Percentiles rank a stretch among this genome's conserved stretches.
phyloP scores from a whole-genome alignment of 257 asterid species.

The Salvia splendens region DNA sequence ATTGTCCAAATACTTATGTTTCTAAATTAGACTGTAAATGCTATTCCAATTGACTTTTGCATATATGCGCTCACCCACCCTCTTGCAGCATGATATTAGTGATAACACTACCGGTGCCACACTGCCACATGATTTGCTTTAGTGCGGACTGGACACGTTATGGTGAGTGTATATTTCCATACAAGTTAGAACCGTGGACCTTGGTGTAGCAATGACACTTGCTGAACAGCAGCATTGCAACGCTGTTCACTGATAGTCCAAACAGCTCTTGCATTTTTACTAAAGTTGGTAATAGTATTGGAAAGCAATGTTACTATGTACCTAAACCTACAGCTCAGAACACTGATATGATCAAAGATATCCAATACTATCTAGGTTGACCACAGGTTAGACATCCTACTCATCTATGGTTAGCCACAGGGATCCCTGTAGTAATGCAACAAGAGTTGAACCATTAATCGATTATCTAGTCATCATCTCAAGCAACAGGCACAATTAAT shows the following conservation, averaged over 20 bases:
- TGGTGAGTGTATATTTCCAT: not conserved
- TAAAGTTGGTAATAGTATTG: no score
- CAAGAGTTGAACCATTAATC: not conserved
- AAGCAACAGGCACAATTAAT: not conserved
- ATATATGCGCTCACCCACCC: not conserved
- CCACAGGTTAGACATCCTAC: no score
- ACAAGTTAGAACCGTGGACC: constrained; percentile 6
- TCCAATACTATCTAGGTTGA: no score
- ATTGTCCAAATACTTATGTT: not conserved
- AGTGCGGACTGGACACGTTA: not conserved
- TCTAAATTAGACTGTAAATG: constrained; percentile 16
- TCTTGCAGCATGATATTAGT: constrained; percentile 27
- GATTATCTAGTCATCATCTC: constrained; percentile 8
- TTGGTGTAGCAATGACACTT: constrained; percentile 7
- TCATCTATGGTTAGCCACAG: no score
- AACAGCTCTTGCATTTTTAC: not conserved
- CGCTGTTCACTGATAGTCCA: constrained; percentile 1
- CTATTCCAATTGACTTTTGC: constrained; percentile 10
- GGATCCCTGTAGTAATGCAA: no score
- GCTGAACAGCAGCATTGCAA: not conserved
- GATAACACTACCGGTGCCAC: constrained; percentile 1
- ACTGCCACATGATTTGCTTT: not conserved
- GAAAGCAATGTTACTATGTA: no score
- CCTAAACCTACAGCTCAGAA: no score
- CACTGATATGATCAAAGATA: no score